Evolutionary conservation across 148 eudicot genomes (phyloP), one percentile per base, ranked within the genome.

Genomic region (Dysphania ambrosioides): DNA sequence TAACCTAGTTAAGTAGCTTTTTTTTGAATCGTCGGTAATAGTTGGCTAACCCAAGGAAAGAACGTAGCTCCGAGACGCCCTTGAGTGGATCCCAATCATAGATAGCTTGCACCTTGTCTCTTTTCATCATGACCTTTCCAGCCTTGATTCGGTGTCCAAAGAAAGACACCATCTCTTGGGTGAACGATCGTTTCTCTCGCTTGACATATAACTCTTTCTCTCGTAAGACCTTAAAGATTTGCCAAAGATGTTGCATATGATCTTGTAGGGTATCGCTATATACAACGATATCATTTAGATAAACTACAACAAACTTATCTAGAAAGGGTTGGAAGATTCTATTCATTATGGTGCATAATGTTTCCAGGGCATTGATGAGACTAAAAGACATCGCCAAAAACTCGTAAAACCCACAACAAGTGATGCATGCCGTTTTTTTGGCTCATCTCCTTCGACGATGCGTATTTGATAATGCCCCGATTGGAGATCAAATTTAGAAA

Each of bases 41-140:
- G 23, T 64, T 34, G 19, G 42, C 23, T 8, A 64, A 42, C 10
- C 68, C 42, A 16, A 64, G 68, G 42, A 64, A 64, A 31, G 68
- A 64, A 18, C 40, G 36, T 8, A 64, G 10, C n/a, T 64, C 42
- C 6, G 42, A n/a, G n/a, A 64, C 68, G n/a, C n/a, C n/a, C n/a
- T n/a, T n/a, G 36, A n/a, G n/a, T n/a, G n/a, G n/a, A n/a, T n/a
- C n/a, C n/a, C 41, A 32, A 13, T 64, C 68, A 2, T 18, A 15
- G 38, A 64, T 64, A 23, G 68, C 68, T 66, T 66, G 34, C 26
- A 66, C 36, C 11, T 66, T 66, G 70, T 40, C 49, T 5, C 40
- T 49, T 29, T 76, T 67, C 79, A 76, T 68, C 29, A 6, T 24
- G 4, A 75, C 1, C 41, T 13, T 26, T 32, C 66, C 79, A 16